A percentile compares a stretch with the other conserved stretches of the same genome.
These are phyloP conservation scores for Lactarius evosmus DNA, from an alignment of 768 basidiomycete genomes.

Conservation along the genomic window DNA sequence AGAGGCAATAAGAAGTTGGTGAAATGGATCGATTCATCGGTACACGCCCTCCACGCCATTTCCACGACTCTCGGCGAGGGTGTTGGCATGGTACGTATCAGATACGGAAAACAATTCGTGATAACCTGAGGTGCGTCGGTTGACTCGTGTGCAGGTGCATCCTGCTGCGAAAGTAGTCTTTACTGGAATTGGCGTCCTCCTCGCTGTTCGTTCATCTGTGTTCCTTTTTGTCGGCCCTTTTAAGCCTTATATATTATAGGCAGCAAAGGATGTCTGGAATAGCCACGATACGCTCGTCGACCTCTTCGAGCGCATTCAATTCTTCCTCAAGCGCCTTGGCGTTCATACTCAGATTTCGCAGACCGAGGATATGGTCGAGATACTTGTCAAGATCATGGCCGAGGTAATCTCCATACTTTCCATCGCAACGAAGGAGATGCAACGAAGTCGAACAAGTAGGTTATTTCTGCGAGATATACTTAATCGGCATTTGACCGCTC, in stretches of 20 bases:
- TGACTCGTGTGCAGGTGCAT: background rate
- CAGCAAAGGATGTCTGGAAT: background rate
- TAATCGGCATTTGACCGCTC: background rate
- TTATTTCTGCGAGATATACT: background rate
- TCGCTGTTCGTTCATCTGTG: background rate
- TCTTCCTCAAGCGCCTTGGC: background rate
- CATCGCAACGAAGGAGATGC: background rate
- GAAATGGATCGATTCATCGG: too few species aligned
- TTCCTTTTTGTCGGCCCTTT: background rate
- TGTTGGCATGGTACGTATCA: background rate
- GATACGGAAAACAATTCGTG: too few species aligned
- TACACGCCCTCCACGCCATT: background rate
- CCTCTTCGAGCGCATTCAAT: background rate
- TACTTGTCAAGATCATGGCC: background rate
- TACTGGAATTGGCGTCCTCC: background rate
- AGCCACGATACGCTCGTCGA: background rate
- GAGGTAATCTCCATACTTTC: background rate
- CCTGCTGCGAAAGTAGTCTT: background rate
- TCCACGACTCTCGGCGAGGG: background rate
- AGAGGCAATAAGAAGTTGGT: too few species aligned
- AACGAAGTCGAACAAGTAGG: background rate
- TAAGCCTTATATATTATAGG: background rate
- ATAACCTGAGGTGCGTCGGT: background rate
- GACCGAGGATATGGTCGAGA: background rate
- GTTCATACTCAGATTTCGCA: background rate